Base-by-base conservation (phyloP, 495 filamentous ascomycete genomes). In the Daldinia loculata region DNA sequence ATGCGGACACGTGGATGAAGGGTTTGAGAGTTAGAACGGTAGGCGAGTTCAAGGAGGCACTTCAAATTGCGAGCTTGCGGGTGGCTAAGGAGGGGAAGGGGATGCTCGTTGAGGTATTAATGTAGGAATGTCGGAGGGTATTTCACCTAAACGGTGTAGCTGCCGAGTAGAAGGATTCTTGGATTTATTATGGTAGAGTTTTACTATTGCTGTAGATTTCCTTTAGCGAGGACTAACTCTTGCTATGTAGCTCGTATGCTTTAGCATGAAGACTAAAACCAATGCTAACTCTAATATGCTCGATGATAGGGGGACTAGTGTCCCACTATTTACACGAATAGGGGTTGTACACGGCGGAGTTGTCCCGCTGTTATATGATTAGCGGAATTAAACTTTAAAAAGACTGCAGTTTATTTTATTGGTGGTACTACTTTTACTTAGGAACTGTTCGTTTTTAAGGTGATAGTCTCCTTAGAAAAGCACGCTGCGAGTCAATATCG, bases 51-150 rank as follows among this genome's bases (percentile, higher is more conserved):
- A 70, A 52, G 30, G 43, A 55, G 53, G 71, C 74, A 4, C 29
- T 75, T 26, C 17, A 15, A 2, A 22, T 22, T 7, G 69, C 63
- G 14, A 56, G 39, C 4, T 51, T 14, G 6, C 63, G 69, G 26
- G 66, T 75, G 6, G 32, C n/a, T 1, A 26, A 75, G 3, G 63
- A 71, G 24, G 41, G 55, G 3, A 75, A 70, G 38, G 69, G 63
- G 6, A 76, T 74, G 69, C 52, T 70, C 24, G 14, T 76, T 34
- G 74, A 75, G 48, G 57, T 71, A 39, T 55, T 72, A n/a, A 62
- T 61, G 61, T 66, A 61, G 3, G 29, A n/a, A 29, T n/a, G 11
- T 39, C 1, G 19, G 9, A 22, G 14, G 1, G 22, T 36, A 27
- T 1, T 38, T 12, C 12, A 36, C 4, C 3, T 36, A 6, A 43